Base-by-base conservation (phyloP, 176 grass and related monocot genomes). In the Musa itinerans region DNA sequence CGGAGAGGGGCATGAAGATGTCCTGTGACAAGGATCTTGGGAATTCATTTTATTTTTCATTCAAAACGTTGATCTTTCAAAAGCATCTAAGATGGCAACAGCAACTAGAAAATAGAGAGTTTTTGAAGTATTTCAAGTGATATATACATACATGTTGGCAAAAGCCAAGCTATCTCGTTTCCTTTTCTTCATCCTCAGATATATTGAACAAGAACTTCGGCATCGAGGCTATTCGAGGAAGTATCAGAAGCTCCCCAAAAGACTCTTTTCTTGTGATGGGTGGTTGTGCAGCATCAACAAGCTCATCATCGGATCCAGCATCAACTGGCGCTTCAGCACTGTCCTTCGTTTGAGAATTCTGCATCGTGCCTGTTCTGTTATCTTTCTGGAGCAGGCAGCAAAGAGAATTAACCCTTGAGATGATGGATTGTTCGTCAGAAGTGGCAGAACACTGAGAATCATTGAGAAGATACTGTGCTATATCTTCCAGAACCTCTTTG, bases 351-450 rank as follows among this genome's bases (percentile, higher is more conserved):
- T 81, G 81, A 19, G 54, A 21, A 19, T 57, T 63, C 11, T 26
- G 11, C 1, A 69, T 20, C 34, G 29, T 20, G 15, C 27, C 1
- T 54, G 63, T 21, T 1, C 10, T 11, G 4, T 9, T 20, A 10
- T 88, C 83, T 76, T 92, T 77, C 68, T 92, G 66, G 70, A 92
- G 77, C 51, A 90, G 65, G 75, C 74, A 83, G 56, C 29, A 78
- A 71, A 92, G 62, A 5, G 85, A 96, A 24, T 87, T 53, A 50
- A 92, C 83, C 62, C 71, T 86, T 25, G 83, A 82, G 87, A 88
- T 77, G 9, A 92, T n/a, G 2, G 54, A 81, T 64, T 81, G 78
- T 50, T 96, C 89, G 68, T 96, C 85, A 20, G 71, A 79, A 34
- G 70, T 43, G 65, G 71, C 48, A 2, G 15, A 15, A 51, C 21